phyloP scores from a whole-genome alignment of 2,329 filamentous ascomycete species.

The Arachnomyces sp. region DNA sequence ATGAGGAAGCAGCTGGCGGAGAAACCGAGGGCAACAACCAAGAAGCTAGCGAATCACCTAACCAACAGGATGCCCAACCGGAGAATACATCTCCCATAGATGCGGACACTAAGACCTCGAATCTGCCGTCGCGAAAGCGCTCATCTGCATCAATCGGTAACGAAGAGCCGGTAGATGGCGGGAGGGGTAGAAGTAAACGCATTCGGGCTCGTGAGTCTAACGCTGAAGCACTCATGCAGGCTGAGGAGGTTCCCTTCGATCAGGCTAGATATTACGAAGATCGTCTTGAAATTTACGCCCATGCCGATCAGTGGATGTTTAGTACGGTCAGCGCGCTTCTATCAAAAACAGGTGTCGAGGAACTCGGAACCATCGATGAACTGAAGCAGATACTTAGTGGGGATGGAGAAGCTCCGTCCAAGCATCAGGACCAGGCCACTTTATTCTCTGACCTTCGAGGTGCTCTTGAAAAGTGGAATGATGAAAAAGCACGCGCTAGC shows the following conservation, averaged over 20 bases:
- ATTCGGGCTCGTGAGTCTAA: conserved; percentile 52
- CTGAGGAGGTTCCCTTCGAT: conserved; percentile 44
- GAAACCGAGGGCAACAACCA: conserved; percentile 10
- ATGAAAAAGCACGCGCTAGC: conserved; percentile 36
- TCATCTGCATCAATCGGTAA: conserved; percentile 53
- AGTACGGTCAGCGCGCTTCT: conserved; percentile 46
- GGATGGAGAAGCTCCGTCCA: conserved; percentile 9
- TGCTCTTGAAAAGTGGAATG: conserved; percentile 36
- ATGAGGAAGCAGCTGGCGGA: too few relatives aligned
- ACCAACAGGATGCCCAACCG: conserved; percentile 9
- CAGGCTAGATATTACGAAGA: conserved; percentile 47
- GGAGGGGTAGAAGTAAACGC: conserved; percentile 51
- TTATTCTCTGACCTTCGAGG: conserved; percentile 39
- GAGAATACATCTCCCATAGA: conserved; percentile 16
- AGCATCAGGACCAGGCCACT: conserved; percentile 16
- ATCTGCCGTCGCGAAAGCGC: conserved; percentile 46
- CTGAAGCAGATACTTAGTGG: conserved; percentile 23
- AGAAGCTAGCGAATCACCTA: conserved; percentile 14
- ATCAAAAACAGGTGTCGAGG: conserved; percentile 42
- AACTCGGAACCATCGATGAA: conserved; percentile 35
- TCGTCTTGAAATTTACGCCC: conserved; percentile 43
- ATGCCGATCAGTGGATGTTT: conserved; percentile 52
- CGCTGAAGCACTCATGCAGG: conserved; percentile 37
- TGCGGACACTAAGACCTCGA: conserved; percentile 27
- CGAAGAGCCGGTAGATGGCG: conserved; percentile 49